Base-by-base conservation (phyloP, 2,329 filamentous ascomycete genomes). In the Alternaria rosae region DNA sequence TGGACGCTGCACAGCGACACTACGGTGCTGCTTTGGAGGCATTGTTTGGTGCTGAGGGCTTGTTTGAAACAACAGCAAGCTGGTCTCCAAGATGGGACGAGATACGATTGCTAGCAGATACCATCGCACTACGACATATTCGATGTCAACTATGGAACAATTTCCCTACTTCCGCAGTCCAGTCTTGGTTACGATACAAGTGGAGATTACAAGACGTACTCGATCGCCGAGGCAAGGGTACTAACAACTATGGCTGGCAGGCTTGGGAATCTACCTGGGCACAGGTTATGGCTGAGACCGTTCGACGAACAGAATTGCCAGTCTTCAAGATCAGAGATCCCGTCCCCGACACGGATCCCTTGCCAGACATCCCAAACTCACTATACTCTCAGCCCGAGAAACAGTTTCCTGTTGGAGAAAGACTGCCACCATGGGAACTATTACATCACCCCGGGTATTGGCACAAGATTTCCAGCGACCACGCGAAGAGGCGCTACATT, bases 61-160 rank as follows among this genome's bases (percentile, higher is more conserved):
- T 97, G 7, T 89, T 97, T 70, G 94, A 97, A 73, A 90, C 90
- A 13, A 94, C 97, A 60, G 91, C 93, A 5, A 94, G 89, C 73
- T 97, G 94, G 94, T 94, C 89, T 69, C 89, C 92, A 15, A 87
- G 93, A 62, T 99, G 94, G 87, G 92, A 97, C 74, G 93, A 98
- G 78, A 93, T 92, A n/a, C 88, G 95, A n/a, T 81, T 95, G 28
- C 79, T 98, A 38, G 91, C 92, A 3, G 95, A 99, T 77, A 81
- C 91, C 11, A 87, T 96, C 66, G 89, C 92, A 1, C 87, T 97
- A 54, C 90, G 94, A 51, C 89, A 91, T 55, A 84, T 98, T 17
- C 89, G 94, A 38, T 95, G 94, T 75, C 84, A 96, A 54, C 80
- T 98, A 6, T 94, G 92, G 89, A 88, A 88, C 62, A 89, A 88